Conservation (phyloP, 2,329 filamentous ascomycete species). For the Myriosclerotinia scirpicola region DNA sequence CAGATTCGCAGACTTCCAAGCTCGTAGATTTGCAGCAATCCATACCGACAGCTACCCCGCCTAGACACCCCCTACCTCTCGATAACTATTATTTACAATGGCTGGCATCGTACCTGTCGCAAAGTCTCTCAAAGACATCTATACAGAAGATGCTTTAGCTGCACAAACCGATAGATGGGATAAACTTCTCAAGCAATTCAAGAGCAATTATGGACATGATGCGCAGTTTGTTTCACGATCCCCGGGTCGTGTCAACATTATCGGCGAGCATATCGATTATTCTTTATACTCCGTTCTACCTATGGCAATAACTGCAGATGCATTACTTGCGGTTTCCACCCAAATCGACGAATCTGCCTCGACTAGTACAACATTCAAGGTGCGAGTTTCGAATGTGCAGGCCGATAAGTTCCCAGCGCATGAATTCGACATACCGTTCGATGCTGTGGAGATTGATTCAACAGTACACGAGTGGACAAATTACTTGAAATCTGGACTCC, state of each 20-base stretch:
- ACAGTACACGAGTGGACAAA: conserved; percentile 92
- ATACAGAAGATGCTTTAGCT: conserved; percentile 69
- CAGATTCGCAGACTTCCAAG: neutral
- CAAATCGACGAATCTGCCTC: conserved; percentile 47
- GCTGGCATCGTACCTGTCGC: conserved; percentile 69
- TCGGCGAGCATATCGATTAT: conserved; percentile 99
- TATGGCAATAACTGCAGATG: conserved; percentile 91
- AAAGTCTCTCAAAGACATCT: conserved; percentile 75
- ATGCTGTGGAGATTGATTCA: conserved; percentile 77
- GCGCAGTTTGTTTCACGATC: conserved; percentile 85
- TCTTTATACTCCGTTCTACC: conserved; percentile 94
- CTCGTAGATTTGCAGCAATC: neutral
- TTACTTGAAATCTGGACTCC: conserved; percentile 93
- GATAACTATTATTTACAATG: conserved; percentile 44
- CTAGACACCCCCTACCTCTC: conserved; percentile 5
- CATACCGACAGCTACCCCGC: conserved; percentile 25
- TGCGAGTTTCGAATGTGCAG: conserved; percentile 80
- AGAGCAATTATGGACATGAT: conserved; percentile 64
- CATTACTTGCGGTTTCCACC: conserved; percentile 75
- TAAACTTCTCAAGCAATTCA: conserved; percentile 68
- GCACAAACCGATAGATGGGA: conserved; percentile 75
- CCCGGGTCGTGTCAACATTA: conserved; percentile 94
- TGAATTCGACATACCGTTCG: conserved; percentile 68
- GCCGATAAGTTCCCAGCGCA: conserved; percentile 71
- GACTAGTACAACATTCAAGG: conserved; percentile 54